Conservation (phyloP, 2,329 filamentous ascomycete genomes). For the Colletotrichum shisoi region DNA sequence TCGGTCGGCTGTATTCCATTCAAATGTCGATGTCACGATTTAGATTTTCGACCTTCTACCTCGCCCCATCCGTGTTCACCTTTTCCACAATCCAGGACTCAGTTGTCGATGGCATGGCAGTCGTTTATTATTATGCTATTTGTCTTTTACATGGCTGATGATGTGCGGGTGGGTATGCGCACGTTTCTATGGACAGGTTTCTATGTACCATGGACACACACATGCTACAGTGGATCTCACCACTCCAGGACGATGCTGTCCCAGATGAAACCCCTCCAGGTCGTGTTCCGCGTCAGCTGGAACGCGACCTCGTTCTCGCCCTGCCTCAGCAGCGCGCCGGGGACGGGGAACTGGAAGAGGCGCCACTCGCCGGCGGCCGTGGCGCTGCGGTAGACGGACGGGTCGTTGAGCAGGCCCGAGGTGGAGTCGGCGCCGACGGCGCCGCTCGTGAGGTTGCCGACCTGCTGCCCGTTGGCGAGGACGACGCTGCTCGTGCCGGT, state of each 20-base stretch:
- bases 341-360: constrained; percentile 52
- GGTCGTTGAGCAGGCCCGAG: constrained; percentile 51
- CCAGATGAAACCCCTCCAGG: constrained; percentile 46
- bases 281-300: constrained; percentile 43
- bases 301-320: constrained; percentile 44
- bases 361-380: constrained; percentile 59
- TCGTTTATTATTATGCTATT: background rate
- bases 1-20: background rate
- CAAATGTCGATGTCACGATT: background rate
- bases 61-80: background rate
- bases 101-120: too few species aligned
- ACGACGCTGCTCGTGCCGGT: constrained; percentile 52
- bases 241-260: constrained; percentile 45
- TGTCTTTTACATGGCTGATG: background rate
- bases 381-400: constrained; percentile 57
- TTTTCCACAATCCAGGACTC: too few species aligned
- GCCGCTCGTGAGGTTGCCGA: constrained; percentile 54
- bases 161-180: constrained; percentile 9
- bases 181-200: background rate
- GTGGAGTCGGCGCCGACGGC: constrained; percentile 30
- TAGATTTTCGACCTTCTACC: background rate
- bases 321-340: constrained; percentile 38
- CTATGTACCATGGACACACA: too few species aligned
- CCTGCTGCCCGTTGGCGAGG: constrained; percentile 51
- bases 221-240: constrained; percentile 28